Evolutionary conservation across 805 yeast genomes (phyloP), one percentile per base, ranked within the genome.

Genomic region (Grigorovia transvaalensis): DNA sequence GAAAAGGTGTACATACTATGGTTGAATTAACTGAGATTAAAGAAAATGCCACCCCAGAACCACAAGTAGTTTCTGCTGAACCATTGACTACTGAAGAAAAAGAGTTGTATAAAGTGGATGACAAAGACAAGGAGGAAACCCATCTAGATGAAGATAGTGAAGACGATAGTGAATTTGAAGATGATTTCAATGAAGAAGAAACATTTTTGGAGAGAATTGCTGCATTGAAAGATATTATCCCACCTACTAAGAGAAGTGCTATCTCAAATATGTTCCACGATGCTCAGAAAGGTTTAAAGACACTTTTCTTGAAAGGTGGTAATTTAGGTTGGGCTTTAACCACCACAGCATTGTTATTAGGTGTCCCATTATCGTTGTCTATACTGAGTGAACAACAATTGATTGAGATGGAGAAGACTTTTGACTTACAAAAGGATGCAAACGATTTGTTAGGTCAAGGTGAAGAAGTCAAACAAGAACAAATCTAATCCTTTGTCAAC

Each of bases 301-400:
- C 74, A 38, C 75, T 80, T 40, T 71, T 82, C 51, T 64, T 74
- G 54, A 81, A 80, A 58, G 75, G 86, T 54, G 96, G 96, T 55
- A 77, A 78, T 59, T 73, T 85, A 43, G 76, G 90, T 59, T 93
- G 98, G 98, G 78, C 85, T 55, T 57, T 88, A 52, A 82, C 96
- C 12, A 83, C 98, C 12, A 79, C 93, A 44, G 82, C 87, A 44
- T 73, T 93, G 61, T 78, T 93, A 56, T 74, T 93, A 61, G 97
- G 96, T 67, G 95, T 89, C 47, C 99, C 99, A 57, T 77, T 88
- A 61, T 83, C 96, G 9, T 75, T 93, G 62, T 84, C 96, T 50
- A 86, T 93, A 61, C 76, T 93, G 62, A 82, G 89, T 54, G 97
- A 91, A 74, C 95, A 89, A 67, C 97, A 91, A 74, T 79, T 90